phyloP scores from a whole-genome alignment of 2,329 filamentous ascomycete genomes.

The Blastomyces gilchristii region DNA sequence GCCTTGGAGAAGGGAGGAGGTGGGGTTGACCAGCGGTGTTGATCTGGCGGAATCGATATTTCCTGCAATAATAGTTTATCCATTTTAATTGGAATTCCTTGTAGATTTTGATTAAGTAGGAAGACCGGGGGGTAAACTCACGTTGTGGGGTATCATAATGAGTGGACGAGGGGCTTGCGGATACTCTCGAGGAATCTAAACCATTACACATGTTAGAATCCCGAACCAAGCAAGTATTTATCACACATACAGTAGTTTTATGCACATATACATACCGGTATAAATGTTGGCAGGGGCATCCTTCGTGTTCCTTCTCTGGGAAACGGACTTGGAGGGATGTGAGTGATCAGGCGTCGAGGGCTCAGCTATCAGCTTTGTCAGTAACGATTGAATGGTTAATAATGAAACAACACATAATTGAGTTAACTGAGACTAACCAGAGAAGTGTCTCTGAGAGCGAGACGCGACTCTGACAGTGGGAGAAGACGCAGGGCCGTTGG shows the following conservation, averaged over 20 bases:
- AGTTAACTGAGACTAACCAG: neutral
- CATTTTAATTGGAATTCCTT: slow-evolving; percentile 8
- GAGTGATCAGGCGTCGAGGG: slow-evolving; percentile 3
- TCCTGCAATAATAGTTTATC: slow-evolving; percentile 15
- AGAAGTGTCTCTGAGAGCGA: neutral
- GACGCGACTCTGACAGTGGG: neutral
- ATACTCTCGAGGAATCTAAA: slow-evolving; percentile 3
- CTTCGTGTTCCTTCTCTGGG: neutral
- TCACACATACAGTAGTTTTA: neutral
- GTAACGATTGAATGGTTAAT: neutral
- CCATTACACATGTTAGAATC: neutral
- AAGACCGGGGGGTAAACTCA: neutral
- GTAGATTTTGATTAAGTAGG: neutral
- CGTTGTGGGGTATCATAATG: slow-evolving; percentile 4
- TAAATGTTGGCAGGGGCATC: neutral
- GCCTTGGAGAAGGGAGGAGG: slow-evolving; percentile 31
- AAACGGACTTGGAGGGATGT: neutral
- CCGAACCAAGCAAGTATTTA: neutral
- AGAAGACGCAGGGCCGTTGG: slow-evolving; percentile 1
- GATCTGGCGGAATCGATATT: slow-evolving; percentile 22
- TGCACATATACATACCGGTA: neutral
- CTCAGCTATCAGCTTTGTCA: neutral
- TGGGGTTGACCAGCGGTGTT: slow-evolving; percentile 30
- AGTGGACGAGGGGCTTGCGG: slow-evolving; percentile 1
- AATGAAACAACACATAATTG: neutral